Conservation (phyloP, 257 asterid genomes). For the Dorcoceras hygrometricum region DNA sequence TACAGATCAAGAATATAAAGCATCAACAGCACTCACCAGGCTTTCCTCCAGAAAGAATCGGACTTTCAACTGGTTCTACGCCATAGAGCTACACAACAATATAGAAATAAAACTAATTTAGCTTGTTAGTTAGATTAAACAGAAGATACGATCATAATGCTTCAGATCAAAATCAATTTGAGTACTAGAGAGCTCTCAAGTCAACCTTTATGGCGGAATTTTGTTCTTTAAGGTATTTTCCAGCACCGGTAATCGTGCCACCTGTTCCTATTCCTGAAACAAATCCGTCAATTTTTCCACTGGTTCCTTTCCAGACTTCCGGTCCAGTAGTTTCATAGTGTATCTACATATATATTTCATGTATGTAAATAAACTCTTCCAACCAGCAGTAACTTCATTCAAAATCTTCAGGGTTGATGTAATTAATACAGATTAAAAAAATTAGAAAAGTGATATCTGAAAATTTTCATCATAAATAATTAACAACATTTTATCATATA, state of each 20-base stretch:
- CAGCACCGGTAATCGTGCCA: conserved; percentile 72
- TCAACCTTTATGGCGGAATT: conserved; percentile 62
- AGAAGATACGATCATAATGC: not conserved
- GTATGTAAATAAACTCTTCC: not conserved
- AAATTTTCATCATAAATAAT: too few relatives aligned
- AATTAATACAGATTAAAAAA: too few relatives aligned
- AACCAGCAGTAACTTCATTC: not conserved
- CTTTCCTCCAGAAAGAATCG: conserved; percentile 46
- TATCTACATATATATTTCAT: conserved; percentile 34
- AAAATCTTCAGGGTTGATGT: not conserved
- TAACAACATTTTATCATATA: not conserved
- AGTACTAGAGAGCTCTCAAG: not conserved
- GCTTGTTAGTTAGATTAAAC: not conserved
- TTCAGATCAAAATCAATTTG: not conserved
- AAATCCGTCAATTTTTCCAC: conserved; percentile 55
- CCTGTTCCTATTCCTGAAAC: conserved; percentile 83
- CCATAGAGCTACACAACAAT: conserved; percentile 35
- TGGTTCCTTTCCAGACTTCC: conserved; percentile 69
- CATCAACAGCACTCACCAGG: conserved; percentile 43
- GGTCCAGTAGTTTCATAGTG: conserved; percentile 95
- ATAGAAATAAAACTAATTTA: not conserved
- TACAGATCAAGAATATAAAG: conserved; percentile 1
- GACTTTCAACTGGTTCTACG: conserved; percentile 42
- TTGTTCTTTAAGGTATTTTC: conserved; percentile 65
- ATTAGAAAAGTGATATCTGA: too few relatives aligned